Percentiles rank a stretch among this genome's conserved stretches.
These are phyloP conservation scores for Tirmania nivea DNA, from an alignment of 495 filamentous ascomycete species.

Conservation along the genomic window DNA sequence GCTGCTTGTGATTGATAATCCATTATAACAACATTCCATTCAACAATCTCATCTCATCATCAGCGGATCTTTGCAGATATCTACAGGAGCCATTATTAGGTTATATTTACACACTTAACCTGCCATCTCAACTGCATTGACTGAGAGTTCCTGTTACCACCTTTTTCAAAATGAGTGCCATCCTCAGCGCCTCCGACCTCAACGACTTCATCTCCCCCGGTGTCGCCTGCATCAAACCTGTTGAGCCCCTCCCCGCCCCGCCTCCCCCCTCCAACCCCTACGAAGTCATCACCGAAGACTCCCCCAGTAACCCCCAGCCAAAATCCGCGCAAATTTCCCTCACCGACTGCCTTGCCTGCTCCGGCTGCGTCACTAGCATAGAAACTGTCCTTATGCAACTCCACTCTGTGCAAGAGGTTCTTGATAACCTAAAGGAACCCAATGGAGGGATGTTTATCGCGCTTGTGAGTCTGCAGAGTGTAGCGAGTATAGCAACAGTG, in stretches of 20 bases:
- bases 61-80: no score
- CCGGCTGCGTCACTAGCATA: conserved; percentile 90
- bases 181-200: conserved; percentile 84
- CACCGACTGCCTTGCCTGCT: conserved; percentile 93
- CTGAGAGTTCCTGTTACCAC: no score
- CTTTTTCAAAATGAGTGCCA: conserved; percentile 52
- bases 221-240: conserved; percentile 92
- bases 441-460: conserved; percentile 57
- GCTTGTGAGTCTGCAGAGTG: conserved; percentile 72
- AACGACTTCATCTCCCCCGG: conserved; percentile 98
- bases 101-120: no score
- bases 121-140: no score
- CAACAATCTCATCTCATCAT: no score
- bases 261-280: conserved; percentile 36
- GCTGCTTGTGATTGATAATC: no score
- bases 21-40: no score
- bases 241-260: conserved; percentile 57
- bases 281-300: conserved; percentile 81
- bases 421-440: conserved; percentile 50
- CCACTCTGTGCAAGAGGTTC: conserved; percentile 78
- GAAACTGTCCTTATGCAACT: conserved; percentile 85
- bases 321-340: conserved; percentile 69
- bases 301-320: conserved; percentile 19
- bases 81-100: no score
- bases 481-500: conserved; percentile 69